Evolutionary conservation across 1,139 yeast species (phyloP).

Genomic region (Hansenula sp.): DNA sequence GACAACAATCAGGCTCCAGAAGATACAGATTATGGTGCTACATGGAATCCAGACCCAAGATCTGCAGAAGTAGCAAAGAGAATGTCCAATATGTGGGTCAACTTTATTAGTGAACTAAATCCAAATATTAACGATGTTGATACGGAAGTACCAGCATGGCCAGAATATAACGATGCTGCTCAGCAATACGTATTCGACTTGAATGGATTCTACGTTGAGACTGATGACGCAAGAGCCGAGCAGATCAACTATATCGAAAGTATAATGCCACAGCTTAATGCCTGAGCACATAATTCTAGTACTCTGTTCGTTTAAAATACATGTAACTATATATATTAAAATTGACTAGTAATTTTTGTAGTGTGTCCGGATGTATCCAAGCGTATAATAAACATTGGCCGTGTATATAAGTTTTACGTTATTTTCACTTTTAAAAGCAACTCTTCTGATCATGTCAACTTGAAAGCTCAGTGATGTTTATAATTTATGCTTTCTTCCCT

Average conservation of each 20-base stretch:
- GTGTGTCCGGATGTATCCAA: too few species aligned
- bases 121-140: conserved; percentile 6
- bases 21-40: conserved; percentile 9
- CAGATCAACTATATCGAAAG: conserved; percentile 5
- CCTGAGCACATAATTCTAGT: too few species aligned
- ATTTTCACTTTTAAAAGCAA: too few species aligned
- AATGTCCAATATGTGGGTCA: conserved; percentile 10
- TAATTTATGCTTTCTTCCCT: too few species aligned
- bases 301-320: too few species aligned
- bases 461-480: too few species aligned
- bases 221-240: conserved; percentile 7
- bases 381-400: too few species aligned
- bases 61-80: conserved; percentile 7
- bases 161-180: background rate
- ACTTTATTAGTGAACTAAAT: conserved; percentile 12
- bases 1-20: conserved; percentile 10
- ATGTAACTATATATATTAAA: too few species aligned
- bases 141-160: background rate
- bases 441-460: too few species aligned
- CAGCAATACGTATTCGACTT: conserved; percentile 9
- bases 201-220: conserved; percentile 8
- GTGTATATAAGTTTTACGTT: too few species aligned
- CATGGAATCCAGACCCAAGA: conserved; percentile 10
- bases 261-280: too few species aligned
- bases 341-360: too few species aligned